phyloP scores from a whole-genome alignment of 495 filamentous ascomycete genomes.

The Xylaria grammica region DNA sequence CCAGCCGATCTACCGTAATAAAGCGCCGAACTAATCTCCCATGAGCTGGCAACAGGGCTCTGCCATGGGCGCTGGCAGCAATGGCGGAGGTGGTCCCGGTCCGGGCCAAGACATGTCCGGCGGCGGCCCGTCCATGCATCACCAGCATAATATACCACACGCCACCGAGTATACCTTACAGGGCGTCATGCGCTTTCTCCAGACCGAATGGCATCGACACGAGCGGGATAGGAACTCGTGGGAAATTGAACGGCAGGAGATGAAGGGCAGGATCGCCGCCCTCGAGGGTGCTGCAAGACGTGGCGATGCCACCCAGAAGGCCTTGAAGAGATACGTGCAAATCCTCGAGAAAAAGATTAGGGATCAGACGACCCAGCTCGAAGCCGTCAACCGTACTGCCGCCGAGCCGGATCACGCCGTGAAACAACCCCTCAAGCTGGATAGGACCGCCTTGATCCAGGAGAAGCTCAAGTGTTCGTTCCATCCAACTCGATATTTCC shows the following conservation, averaged over 20 bases:
- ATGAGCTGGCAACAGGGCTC: constrained; percentile 41
- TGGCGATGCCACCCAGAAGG: constrained; percentile 84
- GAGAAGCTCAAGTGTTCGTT: constrained; percentile 53
- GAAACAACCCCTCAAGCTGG: constrained; percentile 47
- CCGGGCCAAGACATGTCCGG: constrained; percentile 36
- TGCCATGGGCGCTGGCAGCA: constrained; percentile 37
- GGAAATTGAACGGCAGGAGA: constrained; percentile 98
- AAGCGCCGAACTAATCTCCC: not conserved
- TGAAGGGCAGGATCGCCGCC: constrained; percentile 97
- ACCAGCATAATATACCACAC: constrained; percentile 61
- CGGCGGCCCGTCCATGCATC: constrained; percentile 23
- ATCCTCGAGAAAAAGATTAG: constrained; percentile 91
- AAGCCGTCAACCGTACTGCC: constrained; percentile 32
- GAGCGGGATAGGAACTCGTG: constrained; percentile 97
- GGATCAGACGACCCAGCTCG: constrained; percentile 61
- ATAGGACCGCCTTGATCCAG: constrained; percentile 51
- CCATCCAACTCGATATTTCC: not conserved
- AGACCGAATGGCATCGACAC: constrained; percentile 98
- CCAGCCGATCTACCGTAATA: constrained; percentile 12
- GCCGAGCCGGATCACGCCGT: constrained; percentile 38
- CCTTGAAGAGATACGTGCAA: constrained; percentile 83
- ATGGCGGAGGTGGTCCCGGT: constrained; percentile 27
- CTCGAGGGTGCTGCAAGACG: constrained; percentile 88
- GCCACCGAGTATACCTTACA: constrained; percentile 99
- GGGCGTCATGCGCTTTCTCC: constrained; percentile 99